Base-by-base conservation (phyloP, 2,329 filamentous ascomycete species). In the Fusarium sublunatum region DNA sequence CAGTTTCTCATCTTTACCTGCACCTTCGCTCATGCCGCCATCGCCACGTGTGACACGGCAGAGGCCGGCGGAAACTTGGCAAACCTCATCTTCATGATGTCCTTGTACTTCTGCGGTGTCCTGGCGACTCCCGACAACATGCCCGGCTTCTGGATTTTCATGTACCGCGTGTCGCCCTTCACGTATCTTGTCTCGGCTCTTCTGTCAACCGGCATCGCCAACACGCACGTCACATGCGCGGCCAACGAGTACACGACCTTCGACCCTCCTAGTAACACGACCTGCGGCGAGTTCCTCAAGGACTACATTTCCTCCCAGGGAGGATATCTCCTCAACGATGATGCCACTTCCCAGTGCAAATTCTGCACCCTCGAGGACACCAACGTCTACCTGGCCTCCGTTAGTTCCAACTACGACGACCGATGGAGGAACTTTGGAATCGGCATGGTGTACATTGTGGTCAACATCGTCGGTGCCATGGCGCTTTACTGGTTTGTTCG, bases 61-160 rank as follows among this genome's bases (percentile, higher is more conserved):
- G 88, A 91, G 70, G 85, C 82, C 0, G 89, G 83, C 31, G 88
- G 86, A n/a, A 89, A 89, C 70, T 77, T 92, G 44, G 88, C 87
- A 46, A 88, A 89, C 42, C 71, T 91, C 38, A 73, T 88, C 65
- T 90, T 91, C 77, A 84, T 85, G 49, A 76, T 91, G 52, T 83
- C 80, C 26, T 77, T 91, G 19, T 81, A 88, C 61, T 91, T 91
- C 81, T 88, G 86, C 64, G 79, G 76, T 58, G 86, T 92, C 25
- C 79, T 92, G 56, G 86, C 86, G 2, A 74, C 79, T 3, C 87
- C 88, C 0, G 68, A 73, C 0, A 74, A 77, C 2, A 81, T 92
- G 39, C 89, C 89, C 0, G 78, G 83, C 3, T 91, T 91, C 80
- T 92, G 90, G 90, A 86, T 87, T 66, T 90, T 88, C 77, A 88